A percentile compares a stretch with the other conserved stretches of the same genome.
These are phyloP conservation scores for Paramecium sexaurelia DNA, from an alignment of 73 alveolate species.

Conservation along the genomic window DNA sequence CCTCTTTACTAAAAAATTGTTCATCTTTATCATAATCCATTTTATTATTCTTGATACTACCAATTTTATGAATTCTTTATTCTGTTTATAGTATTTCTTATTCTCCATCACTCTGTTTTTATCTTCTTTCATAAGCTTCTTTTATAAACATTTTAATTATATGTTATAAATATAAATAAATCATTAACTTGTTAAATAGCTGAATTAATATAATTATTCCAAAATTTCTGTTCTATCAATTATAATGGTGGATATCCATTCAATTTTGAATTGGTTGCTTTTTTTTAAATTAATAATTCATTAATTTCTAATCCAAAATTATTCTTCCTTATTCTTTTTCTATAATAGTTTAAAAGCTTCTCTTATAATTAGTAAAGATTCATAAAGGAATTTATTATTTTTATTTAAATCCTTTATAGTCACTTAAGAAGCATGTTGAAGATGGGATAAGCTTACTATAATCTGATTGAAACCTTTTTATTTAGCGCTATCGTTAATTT, in stretches of 20 bases:
- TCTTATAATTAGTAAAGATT: too few relatives aligned
- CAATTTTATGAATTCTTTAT: constrained; percentile 63
- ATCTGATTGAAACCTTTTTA: too few relatives aligned
- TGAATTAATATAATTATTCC: background rate
- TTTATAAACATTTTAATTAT: constrained; percentile 57
- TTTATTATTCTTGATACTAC: constrained; percentile 61
- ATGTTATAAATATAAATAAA: background rate
- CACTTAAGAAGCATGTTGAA: too few relatives aligned
- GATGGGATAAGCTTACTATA: too few relatives aligned
- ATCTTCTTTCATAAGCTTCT: constrained; percentile 67
- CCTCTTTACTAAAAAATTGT: constrained; percentile 65
- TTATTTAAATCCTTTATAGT: too few relatives aligned
- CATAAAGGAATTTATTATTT: too few relatives aligned
- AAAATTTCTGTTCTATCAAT: background rate
- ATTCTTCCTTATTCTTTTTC: too few relatives aligned
- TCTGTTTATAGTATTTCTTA: constrained; percentile 50
- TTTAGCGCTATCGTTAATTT: too few relatives aligned
- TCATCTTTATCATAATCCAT: constrained; percentile 67
- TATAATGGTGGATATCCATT: background rate
- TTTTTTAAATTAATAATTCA: too few relatives aligned
- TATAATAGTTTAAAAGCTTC: too few relatives aligned
- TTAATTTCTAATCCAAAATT: too few relatives aligned
- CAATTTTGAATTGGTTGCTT: too few relatives aligned
- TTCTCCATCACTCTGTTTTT: constrained; percentile 45
- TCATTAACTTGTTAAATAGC: background rate